Percentiles rank a stretch among this genome's conserved stretches.
Conservation (phyloP, 177 flowering plant species). For the Vitis hybrid region DNA sequence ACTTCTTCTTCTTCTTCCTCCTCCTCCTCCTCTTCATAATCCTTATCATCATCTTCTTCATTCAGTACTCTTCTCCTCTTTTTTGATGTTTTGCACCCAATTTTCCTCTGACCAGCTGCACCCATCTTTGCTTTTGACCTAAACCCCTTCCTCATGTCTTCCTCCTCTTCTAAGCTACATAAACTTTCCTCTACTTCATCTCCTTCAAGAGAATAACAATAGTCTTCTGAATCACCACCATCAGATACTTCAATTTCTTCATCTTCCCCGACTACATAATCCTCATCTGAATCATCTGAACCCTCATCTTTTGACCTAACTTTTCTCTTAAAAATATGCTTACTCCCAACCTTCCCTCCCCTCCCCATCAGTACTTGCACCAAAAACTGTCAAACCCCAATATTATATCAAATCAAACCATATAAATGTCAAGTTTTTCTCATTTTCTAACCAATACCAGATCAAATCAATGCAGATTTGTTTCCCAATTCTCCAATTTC, state of each 20-base stretch:
- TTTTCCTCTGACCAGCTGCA: too few species aligned
- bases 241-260: conserved; percentile 48
- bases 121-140: conserved; percentile 10
- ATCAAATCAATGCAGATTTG: conserved; percentile 12
- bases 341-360: conserved; percentile 43
- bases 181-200: conserved; percentile 48
- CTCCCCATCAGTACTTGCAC: conserved; percentile 49
- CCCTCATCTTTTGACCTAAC: conserved; percentile 24
- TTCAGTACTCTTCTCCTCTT: too few species aligned
- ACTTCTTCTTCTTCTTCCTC: conserved; percentile 26
- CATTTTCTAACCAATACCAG: neutral
- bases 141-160: conserved; percentile 26
- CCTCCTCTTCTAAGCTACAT: conserved; percentile 26
- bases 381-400: conserved; percentile 3
- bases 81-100: too few species aligned
- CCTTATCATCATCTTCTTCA: too few species aligned
- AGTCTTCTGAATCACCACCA: conserved; percentile 34
- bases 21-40: conserved; percentile 26
- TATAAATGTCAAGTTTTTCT: neutral
- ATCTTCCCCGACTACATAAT: conserved; percentile 62
- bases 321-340: conserved; percentile 33
- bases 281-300: conserved; percentile 95
- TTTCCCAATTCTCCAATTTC: neutral
- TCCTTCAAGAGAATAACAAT: conserved; percentile 36
- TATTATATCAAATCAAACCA: conserved; percentile 11